These are phyloP conservation scores for Pulveroboletus sp. DNA, from an alignment of 768 basidiomycete genomes.

Conservation along the genomic window DNA sequence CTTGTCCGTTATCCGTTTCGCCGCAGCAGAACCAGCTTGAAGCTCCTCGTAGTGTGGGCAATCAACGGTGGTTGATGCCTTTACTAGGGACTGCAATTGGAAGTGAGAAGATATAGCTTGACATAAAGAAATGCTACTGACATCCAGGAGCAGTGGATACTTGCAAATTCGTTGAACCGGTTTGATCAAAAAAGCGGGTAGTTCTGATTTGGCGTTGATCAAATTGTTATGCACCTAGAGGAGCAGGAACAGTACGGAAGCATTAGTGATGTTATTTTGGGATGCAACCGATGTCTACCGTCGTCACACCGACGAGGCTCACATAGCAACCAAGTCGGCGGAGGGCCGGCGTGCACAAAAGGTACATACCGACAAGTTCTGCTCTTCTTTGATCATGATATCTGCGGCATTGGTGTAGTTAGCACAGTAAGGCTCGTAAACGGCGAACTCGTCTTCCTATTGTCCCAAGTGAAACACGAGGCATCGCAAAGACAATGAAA, in stretches of 20 bases:
- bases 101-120: conserved; percentile 6
- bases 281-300: conserved; percentile 6
- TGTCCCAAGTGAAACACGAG: conserved; percentile 32
- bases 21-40: conserved; percentile 75
- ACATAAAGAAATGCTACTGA: conserved; percentile 36
- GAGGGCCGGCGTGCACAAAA: conserved; percentile 1
- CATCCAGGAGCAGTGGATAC: conserved; percentile 91
- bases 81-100: conserved; percentile 58
- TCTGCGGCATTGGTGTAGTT: conserved; percentile 88
- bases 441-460: conserved; percentile 94
- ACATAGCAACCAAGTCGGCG: conserved; percentile 13
- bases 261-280: conserved; percentile 21
- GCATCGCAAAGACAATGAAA: conserved; percentile 38
- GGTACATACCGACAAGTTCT: conserved; percentile 72
- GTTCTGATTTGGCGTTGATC: conserved; percentile 87
- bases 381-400: conserved; percentile 80
- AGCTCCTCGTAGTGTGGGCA: conserved; percentile 79
- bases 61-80: conserved; percentile 56
- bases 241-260: conserved; percentile 3
- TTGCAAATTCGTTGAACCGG: conserved; percentile 98
- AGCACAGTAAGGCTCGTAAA: conserved; percentile 96
- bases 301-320: conserved; percentile 25
- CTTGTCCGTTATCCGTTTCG: conserved; percentile 89
- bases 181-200: conserved; percentile 96
- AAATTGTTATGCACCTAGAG: conserved; percentile 69